Evolutionary conservation across 1,284 basidiomycete species (phyloP), one percentile per base, ranked within the genome.

Genomic region (Apiotrichum gamsii): DNA sequence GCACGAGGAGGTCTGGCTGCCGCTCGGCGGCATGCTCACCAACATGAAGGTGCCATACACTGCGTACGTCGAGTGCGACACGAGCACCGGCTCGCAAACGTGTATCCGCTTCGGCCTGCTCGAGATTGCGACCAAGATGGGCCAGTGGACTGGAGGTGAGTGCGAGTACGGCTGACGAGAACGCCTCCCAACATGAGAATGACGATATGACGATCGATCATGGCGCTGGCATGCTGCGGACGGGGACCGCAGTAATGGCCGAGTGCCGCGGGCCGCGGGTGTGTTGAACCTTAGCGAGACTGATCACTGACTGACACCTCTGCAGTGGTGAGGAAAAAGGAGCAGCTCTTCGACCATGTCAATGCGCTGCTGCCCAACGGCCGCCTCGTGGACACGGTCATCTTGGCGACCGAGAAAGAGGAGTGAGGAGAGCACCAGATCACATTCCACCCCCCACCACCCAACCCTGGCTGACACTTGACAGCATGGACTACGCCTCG

Each of bases 1-100:
- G 41, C 41, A 43, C 32, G 41, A 43, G 24, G 32, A 43, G 41
- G 41, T 43, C 23, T 43, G 41, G 41, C 41, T 43, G 3, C 19
- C 20, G 14, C 11, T 34, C 16, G 41, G 32, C n/a, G 41, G 41
- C 32, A 43, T 43, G 41, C n/a, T 43, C 23, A 8, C n/a, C 10
- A 8, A 14, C 8, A 11, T 43, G 9, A 21, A n/a, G 30, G 41
- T 43, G 5, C 14, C 14, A 10, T 13, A 21, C 11, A 43, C 41
- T n/a, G 20, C 16, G 23, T 43, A 20, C 11, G 28, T 32, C 23
- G 41, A 43, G 32, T 43, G 41, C 19, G 41, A 34, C 18, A 32
- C 13, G 6, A 11, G n/a, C 2, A 2, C 21, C 4, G 36, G 13
- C 15, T 13, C 5, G 1, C 13, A 25, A 2, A 43, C 15, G 11